Evolutionary conservation across 2,329 filamentous ascomycete genomes (phyloP).

Genomic region (Aspergillus neotritici): DNA sequence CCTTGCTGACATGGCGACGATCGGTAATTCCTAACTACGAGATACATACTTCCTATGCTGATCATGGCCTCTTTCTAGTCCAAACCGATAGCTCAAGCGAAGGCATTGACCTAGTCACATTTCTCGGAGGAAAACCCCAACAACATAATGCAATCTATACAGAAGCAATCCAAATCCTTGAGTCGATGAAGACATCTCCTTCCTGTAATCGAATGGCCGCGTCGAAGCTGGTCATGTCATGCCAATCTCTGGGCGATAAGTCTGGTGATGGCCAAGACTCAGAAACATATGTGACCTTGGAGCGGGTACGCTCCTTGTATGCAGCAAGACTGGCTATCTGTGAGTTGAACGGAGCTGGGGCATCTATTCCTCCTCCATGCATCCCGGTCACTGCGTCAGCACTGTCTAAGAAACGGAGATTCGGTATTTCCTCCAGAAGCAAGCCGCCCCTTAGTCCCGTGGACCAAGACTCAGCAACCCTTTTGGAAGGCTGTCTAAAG

Average conservation of each 20-base stretch:
- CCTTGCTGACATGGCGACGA: background rate
- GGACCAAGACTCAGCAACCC: conserved; percentile 17
- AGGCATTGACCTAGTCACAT: conserved; percentile 24
- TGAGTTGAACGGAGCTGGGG: conserved; percentile 52
- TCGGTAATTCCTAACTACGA: conserved; percentile 3
- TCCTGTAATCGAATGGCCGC: conserved; percentile 52
- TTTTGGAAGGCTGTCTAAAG: conserved; percentile 48
- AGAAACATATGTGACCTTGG: conserved; percentile 31
- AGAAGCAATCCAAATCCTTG: conserved; percentile 40
- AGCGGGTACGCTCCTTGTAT: conserved; percentile 51
- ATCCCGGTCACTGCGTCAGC: conserved; percentile 42
- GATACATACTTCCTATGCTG: background rate
- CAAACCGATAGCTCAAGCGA: conserved; percentile 8
- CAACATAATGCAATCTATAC: conserved; percentile 35
- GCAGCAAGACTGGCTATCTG: conserved; percentile 59
- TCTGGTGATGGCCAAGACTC: conserved; percentile 16
- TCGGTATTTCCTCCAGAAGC: conserved; percentile 17
- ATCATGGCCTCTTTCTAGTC: conserved; percentile 1
- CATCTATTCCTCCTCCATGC: conserved; percentile 49
- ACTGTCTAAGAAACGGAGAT: conserved; percentile 24
- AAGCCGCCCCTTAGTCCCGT: conserved; percentile 13
- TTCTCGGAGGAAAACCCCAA: conserved; percentile 18
- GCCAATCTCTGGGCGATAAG: conserved; percentile 44
- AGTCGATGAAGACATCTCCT: conserved; percentile 42
- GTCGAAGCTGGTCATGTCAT: conserved; percentile 49